These are phyloP conservation scores for Annulohypoxylon bovei DNA, from an alignment of 495 filamentous ascomycete genomes.

Conservation along the genomic window DNA sequence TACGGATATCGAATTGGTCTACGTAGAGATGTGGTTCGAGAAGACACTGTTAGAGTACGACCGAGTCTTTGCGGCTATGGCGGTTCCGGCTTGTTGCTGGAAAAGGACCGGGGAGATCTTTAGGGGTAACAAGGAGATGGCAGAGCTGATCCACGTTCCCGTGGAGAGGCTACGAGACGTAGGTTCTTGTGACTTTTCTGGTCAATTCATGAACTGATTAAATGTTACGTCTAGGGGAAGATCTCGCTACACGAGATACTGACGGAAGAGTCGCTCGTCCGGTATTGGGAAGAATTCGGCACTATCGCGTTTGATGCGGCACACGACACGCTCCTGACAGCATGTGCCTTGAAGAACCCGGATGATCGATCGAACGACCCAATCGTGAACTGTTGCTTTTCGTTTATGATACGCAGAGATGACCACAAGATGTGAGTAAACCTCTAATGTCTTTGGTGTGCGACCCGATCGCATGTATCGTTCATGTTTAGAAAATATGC, in stretches of 20 bases:
- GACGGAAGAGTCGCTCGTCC: conserved; percentile 90
- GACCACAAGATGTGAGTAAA: conserved; percentile 89
- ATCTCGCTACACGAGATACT: conserved; percentile 96
- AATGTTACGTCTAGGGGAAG: conserved; percentile 73
- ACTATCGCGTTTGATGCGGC: conserved; percentile 96
- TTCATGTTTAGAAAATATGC: background rate
- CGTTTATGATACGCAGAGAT: conserved; percentile 93
- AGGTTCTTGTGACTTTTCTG: conserved; percentile 49
- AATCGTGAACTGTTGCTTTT: conserved; percentile 93
- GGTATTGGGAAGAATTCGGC: conserved; percentile 99
- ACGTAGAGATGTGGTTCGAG: conserved; percentile 99
- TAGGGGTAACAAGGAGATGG: conserved; percentile 98
- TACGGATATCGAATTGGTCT: conserved; percentile 90
- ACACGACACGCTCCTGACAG: conserved; percentile 97
- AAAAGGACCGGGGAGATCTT: conserved; percentile 97
- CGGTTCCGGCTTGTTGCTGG: conserved; percentile 98
- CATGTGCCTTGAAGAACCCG: conserved; percentile 89
- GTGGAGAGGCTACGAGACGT: conserved; percentile 92
- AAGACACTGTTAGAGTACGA: conserved; percentile 95
- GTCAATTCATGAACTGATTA: conserved; percentile 6
- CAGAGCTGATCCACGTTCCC: conserved; percentile 91
- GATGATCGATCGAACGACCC: conserved; percentile 74
- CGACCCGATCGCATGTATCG: background rate
- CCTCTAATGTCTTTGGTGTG: background rate
- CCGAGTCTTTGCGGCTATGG: conserved; percentile 98